Base-by-base conservation (phyloP, 164 flowering plant genomes). In the Malania oleifera region DNA sequence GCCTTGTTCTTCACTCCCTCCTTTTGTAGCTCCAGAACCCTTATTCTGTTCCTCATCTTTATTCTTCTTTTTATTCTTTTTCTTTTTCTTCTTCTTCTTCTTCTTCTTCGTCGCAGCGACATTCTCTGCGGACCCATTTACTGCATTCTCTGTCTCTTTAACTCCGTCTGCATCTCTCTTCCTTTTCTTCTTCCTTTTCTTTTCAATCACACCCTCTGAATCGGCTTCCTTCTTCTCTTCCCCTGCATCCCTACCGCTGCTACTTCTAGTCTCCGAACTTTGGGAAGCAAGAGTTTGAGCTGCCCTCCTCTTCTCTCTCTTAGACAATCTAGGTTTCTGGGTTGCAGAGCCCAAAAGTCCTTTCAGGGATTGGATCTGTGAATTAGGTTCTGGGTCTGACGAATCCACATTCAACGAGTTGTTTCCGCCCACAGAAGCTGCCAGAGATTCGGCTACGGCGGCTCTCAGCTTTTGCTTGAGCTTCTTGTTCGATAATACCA, bases 401-500 rank as follows among this genome's bases (percentile, higher is more conserved):
- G 1, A 23, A 12, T 20, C 50, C 50, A 43, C 12, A 39, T 19
- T 23, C 25, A n/a, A 24, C 14, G 45, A 20, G 27, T 19, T 37
- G 39, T 48, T 26, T 64, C 39, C 62, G 14, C 66, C 62, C 9
- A 39, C 74, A 2, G 76, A 61, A 44, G 67, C 69, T 7, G 72
- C 35, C 22, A 79, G 39, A 2, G 79, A 67, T 39, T 75, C 82
- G 15, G 77, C 73, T 14, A 76, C 43, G 34, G 67, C 67, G 0
- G 59, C 77, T 67, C 91, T 68, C 0, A 85, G 77, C 73, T 82
- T 85, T 52, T 80, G 87, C 83, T 90, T 90, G 46, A 82, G 83
- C 81, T 84, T 87, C 70, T 84, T 90, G 74, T 87, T 87, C 3
- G 95, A 90, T 20, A 87, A 65, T 26, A 90, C 95, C 97, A 90